Evolutionary conservation across 352 stramenopile species (phyloP).

Genomic region (Globisporangium rhizosaccharum): DNA sequence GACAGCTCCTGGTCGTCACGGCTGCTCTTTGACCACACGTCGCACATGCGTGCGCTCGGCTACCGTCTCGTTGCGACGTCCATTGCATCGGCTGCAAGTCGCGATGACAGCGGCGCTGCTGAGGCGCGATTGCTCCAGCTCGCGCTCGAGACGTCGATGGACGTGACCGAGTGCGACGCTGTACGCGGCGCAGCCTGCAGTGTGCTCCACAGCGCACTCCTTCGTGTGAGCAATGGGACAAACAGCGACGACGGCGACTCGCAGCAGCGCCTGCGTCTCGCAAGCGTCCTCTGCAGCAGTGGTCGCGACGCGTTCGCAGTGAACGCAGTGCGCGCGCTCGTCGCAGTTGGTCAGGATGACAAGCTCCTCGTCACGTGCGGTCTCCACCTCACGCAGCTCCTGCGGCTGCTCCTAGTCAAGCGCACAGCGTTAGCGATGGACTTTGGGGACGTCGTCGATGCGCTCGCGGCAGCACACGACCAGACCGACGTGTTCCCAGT

Average conservation of each 20-base stretch:
- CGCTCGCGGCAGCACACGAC: conserved; percentile 21
- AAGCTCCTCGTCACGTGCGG: conserved; percentile 22
- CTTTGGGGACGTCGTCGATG: conserved; percentile 29
- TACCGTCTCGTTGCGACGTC: conserved; percentile 24
- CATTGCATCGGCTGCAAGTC: background rate
- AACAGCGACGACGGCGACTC: conserved; percentile 10
- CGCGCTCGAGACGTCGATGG: conserved; percentile 37
- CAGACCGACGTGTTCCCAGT: conserved; percentile 28
- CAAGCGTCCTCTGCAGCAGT: conserved; percentile 15
- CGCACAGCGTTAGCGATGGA: conserved; percentile 11
- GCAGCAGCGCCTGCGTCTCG: conserved; percentile 15
- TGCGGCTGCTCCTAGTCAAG: conserved; percentile 27
- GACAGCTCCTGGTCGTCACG: conserved; percentile 45
- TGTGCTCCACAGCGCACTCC: conserved; percentile 24
- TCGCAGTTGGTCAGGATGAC: conserved; percentile 19
- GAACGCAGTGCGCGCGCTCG: conserved; percentile 18
- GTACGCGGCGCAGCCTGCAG: conserved; percentile 41
- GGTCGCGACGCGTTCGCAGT: conserved; percentile 9
- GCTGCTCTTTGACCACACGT: conserved; percentile 53
- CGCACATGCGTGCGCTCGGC: conserved; percentile 39
- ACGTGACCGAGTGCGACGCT: conserved; percentile 45
- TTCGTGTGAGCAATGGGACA: background rate
- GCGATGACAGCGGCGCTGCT: background rate
- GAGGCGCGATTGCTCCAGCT: conserved; percentile 29
- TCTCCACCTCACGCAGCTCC: conserved; percentile 22